Conservation (phyloP, 1,139 yeast species). For the Suhomyces kunorum region DNA sequence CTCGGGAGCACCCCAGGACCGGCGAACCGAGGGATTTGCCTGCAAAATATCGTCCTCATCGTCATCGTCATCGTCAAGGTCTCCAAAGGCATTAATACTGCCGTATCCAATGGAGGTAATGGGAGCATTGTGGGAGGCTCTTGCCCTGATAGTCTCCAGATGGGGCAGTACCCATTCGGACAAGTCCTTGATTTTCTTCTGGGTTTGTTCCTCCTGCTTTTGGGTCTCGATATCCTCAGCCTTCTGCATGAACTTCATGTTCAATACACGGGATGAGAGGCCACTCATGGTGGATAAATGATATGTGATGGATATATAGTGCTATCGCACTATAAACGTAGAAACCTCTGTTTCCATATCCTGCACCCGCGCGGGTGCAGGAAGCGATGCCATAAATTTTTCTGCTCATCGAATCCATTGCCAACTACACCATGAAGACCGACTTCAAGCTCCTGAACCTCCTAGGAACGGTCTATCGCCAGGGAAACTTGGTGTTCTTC, state of each 20-base stretch:
- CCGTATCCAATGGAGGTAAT: constrained; percentile 52
- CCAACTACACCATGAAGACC: constrained; percentile 39
- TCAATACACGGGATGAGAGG: constrained; percentile 65
- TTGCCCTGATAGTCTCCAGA: constrained; percentile 26
- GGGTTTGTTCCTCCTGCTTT: constrained; percentile 35
- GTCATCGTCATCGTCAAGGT: constrained; percentile 8
- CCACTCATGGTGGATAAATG: constrained; percentile 33
- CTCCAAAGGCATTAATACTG: constrained; percentile 30
- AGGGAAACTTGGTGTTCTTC: constrained; percentile 86
- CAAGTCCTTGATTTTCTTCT: constrained; percentile 48
- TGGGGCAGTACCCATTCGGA: constrained; percentile 64
- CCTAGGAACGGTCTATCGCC: constrained; percentile 90
- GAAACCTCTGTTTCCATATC: background rate
- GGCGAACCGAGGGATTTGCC: constrained; percentile 8
- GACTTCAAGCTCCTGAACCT: constrained; percentile 73
- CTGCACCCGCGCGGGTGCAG: constrained; percentile 1
- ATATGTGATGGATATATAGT: background rate
- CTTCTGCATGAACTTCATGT: constrained; percentile 65
- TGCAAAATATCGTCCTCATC: constrained; percentile 6
- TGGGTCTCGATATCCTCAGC: constrained; percentile 24
- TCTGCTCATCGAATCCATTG: constrained; percentile 10
- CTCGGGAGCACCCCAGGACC: constrained; percentile 14
- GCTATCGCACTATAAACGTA: no score
- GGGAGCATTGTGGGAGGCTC: constrained; percentile 21
- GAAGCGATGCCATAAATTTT: constrained; percentile 12